Conservation (phyloP, 257 asterid species). For the Knoxia roxburghii region DNA sequence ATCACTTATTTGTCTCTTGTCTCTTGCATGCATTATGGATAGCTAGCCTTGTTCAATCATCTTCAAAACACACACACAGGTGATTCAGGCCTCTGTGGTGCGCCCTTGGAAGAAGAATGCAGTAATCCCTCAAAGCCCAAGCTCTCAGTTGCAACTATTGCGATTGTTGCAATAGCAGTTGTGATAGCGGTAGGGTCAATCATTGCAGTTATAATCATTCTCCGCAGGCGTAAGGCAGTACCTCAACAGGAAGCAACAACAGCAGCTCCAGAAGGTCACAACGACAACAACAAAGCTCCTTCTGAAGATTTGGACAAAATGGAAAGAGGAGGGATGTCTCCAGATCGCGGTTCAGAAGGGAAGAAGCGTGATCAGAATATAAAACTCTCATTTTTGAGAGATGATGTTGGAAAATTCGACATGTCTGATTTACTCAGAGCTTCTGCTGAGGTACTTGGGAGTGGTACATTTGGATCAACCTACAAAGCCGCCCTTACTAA, state of each 20-base stretch:
- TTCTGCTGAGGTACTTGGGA: conserved; percentile 85
- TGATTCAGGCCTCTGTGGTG: conserved; percentile 60
- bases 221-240: conserved; percentile 27
- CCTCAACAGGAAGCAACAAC: conserved; percentile 14
- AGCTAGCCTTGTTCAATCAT: too few species aligned
- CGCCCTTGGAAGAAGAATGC: conserved; percentile 52
- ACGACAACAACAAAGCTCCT: conserved; percentile 4
- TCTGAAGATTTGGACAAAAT: conserved; percentile 33
- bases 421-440: conserved; percentile 76
- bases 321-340: conserved; percentile 55
- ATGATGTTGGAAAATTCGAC: conserved; percentile 51
- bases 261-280: background rate
- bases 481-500: conserved; percentile 60
- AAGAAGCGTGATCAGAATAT: conserved; percentile 34
- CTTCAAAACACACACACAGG: too few species aligned
- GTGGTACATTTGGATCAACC: conserved; percentile 75
- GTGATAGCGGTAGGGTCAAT: conserved; percentile 36
- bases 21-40: too few species aligned
- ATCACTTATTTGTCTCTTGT: too few species aligned
- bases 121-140: conserved; percentile 7
- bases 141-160: conserved; percentile 29
- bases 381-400: conserved; percentile 62
- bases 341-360: conserved; percentile 17
- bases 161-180: conserved; percentile 29
- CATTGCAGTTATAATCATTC: conserved; percentile 40